Conservation (phyloP, 768 basidiomycete genomes). For the Termitomyces bulborhizus region DNA sequence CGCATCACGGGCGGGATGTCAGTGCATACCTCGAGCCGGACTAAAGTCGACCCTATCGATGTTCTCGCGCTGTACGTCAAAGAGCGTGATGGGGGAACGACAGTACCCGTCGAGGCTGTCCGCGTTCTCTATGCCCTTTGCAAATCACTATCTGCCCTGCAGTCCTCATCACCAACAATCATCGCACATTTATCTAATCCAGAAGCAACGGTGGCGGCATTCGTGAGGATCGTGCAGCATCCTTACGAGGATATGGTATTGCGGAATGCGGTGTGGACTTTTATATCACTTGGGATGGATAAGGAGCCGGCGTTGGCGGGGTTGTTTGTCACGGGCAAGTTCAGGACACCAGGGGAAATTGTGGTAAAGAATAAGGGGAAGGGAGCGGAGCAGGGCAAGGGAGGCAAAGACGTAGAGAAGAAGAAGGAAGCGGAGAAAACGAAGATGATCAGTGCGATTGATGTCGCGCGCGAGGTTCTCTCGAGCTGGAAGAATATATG, state of each 20-base stretch:
- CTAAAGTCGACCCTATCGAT: conserved; percentile 67
- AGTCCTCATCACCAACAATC: conserved; percentile 65
- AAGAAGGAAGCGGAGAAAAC: conserved; percentile 23
- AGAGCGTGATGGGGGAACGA: conserved; percentile 52
- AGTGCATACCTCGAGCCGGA: conserved; percentile 37
- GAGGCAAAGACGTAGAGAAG: conserved; percentile 23
- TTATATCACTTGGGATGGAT: conserved; percentile 75
- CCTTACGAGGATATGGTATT: conserved; percentile 73
- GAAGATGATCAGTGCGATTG: conserved; percentile 51
- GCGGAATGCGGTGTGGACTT: conserved; percentile 76
- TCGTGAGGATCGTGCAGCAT: conserved; percentile 70
- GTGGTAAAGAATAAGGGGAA: conserved; percentile 29
- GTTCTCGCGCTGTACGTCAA: conserved; percentile 64
- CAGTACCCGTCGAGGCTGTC: conserved; percentile 62
- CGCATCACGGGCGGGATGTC: conserved; percentile 46
- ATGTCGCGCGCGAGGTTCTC: conserved; percentile 61
- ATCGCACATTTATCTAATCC: conserved; percentile 75
- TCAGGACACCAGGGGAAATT: conserved; percentile 39
- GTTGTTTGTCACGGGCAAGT: conserved; percentile 72
- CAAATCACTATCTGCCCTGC: conserved; percentile 52
- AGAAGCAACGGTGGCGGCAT: conserved; percentile 57
- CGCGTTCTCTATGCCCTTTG: conserved; percentile 63
- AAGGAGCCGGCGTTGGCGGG: conserved; percentile 82
- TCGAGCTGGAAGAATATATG: conserved; percentile 69
- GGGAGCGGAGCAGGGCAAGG: conserved; percentile 23